Evolutionary conservation across 495 filamentous ascomycete genomes (phyloP).

Genomic region (Talaromyces thailandensis): DNA sequence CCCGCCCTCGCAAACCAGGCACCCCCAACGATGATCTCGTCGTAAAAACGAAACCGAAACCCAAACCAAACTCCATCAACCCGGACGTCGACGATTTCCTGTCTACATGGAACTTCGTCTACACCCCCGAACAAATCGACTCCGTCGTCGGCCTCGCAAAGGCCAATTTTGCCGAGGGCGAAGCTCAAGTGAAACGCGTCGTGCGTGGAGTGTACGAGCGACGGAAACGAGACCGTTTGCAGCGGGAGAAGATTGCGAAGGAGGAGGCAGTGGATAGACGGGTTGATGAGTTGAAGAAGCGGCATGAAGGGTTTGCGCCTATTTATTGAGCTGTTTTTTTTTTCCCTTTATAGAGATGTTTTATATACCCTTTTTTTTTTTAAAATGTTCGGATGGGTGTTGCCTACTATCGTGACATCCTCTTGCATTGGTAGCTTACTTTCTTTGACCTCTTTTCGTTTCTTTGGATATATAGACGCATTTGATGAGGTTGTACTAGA

Average conservation of each 20-base stretch:
- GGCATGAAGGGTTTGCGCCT: slow-evolving; percentile 27
- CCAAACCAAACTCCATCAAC: slow-evolving; percentile 65
- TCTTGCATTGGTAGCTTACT: background rate
- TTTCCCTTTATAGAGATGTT: background rate
- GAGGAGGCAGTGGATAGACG: slow-evolving; percentile 35
- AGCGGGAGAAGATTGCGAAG: slow-evolving; percentile 40
- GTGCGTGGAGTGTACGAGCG: slow-evolving; percentile 91
- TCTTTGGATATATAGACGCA: background rate
- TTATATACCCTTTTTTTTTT: background rate
- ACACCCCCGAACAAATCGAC: slow-evolving; percentile 79
- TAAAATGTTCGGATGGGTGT: background rate
- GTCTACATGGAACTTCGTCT: slow-evolving; percentile 96
- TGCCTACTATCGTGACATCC: background rate
- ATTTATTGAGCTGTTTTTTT: no score
- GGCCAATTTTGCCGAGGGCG: slow-evolving; percentile 78
- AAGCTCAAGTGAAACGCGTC: slow-evolving; percentile 61
- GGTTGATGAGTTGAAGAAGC: slow-evolving; percentile 30
- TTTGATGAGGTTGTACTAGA: background rate
- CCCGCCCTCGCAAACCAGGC: slow-evolving; percentile 16
- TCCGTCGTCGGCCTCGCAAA: slow-evolving; percentile 69
- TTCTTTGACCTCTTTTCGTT: background rate
- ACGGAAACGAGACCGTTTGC: slow-evolving; percentile 62
- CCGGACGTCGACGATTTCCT: slow-evolving; percentile 75
- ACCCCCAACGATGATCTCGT: slow-evolving; percentile 13
- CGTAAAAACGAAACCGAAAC: slow-evolving; percentile 12